These are phyloP conservation scores for Quercus engelmannii DNA, from an alignment of 306 rosid species.

Conservation along the genomic window DNA sequence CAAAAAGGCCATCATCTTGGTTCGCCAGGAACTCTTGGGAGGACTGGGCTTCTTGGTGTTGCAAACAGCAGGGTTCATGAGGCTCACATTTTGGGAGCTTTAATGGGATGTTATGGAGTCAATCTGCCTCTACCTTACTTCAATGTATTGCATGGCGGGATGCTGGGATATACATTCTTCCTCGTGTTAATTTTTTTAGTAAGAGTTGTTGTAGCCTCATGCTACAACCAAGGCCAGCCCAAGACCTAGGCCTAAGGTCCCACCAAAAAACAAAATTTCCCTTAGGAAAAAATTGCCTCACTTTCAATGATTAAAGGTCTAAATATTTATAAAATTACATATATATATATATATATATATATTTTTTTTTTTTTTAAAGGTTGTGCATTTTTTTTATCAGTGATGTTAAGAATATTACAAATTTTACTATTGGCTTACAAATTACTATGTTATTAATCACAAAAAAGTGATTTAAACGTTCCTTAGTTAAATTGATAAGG, in stretches of 20 bases:
- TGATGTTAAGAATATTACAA: too few relatives aligned
- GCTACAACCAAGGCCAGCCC: slow-evolving; percentile 53
- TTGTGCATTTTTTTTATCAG: too few relatives aligned
- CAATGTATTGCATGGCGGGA: slow-evolving; percentile 63
- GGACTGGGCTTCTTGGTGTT: slow-evolving; percentile 52
- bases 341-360: too few relatives aligned
- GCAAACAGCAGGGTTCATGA: slow-evolving; percentile 59
- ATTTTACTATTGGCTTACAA: too few relatives aligned
- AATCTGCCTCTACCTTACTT: slow-evolving; percentile 66
- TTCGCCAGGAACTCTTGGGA: slow-evolving; percentile 59
- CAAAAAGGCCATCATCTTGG: slow-evolving; percentile 37
- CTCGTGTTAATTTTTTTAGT: slow-evolving; percentile 17
- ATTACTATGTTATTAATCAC: too few relatives aligned
- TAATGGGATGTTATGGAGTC: slow-evolving; percentile 90
- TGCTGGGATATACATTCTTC: slow-evolving; percentile 45
- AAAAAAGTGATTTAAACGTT: too few relatives aligned
- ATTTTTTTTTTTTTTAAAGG: too few relatives aligned
- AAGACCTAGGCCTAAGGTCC: slow-evolving; percentile 49
- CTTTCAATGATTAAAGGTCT: too few relatives aligned
- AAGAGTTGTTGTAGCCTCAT: too few relatives aligned
- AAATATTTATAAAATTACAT: too few relatives aligned
- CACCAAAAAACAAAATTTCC: slow-evolving; percentile 21
- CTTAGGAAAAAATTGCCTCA: too few relatives aligned
- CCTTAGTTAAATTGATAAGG: too few relatives aligned
- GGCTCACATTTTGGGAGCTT: slow-evolving; percentile 90